phyloP scores from a whole-genome alignment of 2,329 filamentous ascomycete genomes.

The Alternaria tenuissima region DNA sequence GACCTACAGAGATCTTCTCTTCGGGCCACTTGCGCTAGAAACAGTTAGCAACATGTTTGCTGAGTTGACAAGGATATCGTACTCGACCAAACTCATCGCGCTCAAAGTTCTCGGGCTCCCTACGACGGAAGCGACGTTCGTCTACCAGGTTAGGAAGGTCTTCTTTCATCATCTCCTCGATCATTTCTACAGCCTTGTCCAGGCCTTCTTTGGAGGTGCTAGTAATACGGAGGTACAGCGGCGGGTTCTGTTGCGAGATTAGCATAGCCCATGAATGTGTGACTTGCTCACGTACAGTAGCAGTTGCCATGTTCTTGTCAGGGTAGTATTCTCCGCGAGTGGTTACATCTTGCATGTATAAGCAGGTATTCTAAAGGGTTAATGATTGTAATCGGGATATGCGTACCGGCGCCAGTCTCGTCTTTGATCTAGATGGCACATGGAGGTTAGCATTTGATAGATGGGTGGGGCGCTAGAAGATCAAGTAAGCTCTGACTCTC shows the following conservation, averaged over 20 bases:
- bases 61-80: conserved; percentile 44
- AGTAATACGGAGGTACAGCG: conserved; percentile 93
- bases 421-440: conserved; percentile 98
- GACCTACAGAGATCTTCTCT: conserved; percentile 87
- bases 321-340: conserved; percentile 96
- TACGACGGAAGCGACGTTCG: conserved; percentile 86
- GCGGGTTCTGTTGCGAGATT: conserved; percentile 74
- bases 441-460: conserved; percentile 92
- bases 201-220: conserved; percentile 92
- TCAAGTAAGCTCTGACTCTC: conserved; percentile 58
- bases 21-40: conserved; percentile 96
- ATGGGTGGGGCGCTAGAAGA: conserved; percentile 59
- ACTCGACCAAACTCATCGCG: conserved; percentile 91
- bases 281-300: conserved; percentile 67
- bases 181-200: conserved; percentile 84
- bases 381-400: conserved; percentile 75
- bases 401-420: conserved; percentile 99
- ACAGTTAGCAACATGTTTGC: conserved; percentile 33
- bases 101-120: conserved; percentile 82
- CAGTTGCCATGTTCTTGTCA: conserved; percentile 96
- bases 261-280: neutral
- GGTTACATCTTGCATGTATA: conserved; percentile 89
- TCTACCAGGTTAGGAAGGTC: conserved; percentile 95
- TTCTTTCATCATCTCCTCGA: conserved; percentile 95
- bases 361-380: conserved; percentile 65